Percentiles rank a stretch among this genome's conserved stretches.
These are phyloP conservation scores for Ophiocordyceps camponoti-leonardi DNA, from an alignment of 2,329 filamentous ascomycete genomes.

Conservation along the genomic window DNA sequence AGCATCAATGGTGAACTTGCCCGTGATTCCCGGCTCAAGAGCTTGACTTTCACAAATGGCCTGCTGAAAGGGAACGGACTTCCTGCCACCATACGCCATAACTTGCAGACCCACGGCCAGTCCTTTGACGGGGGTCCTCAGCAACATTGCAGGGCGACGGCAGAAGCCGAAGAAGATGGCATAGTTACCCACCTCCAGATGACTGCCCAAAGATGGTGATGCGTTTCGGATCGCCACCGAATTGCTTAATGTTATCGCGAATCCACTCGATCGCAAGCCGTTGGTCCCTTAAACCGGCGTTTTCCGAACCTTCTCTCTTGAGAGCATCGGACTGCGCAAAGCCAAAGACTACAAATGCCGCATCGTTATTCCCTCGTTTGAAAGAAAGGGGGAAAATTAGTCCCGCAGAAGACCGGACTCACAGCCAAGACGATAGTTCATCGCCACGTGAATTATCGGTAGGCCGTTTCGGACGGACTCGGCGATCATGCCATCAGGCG, in stretches of 20 bases:
- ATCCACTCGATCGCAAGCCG: slow-evolving; percentile 28
- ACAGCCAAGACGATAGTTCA: slow-evolving; percentile 15
- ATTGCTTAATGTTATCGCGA: slow-evolving; percentile 42
- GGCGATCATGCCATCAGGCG: slow-evolving; percentile 26
- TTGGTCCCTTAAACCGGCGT: slow-evolving; percentile 36
- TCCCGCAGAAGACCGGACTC: background rate
- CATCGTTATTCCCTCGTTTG: background rate
- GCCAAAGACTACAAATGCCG: slow-evolving; percentile 9
- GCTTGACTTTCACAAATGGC: slow-evolving; percentile 28
- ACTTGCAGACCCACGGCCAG: slow-evolving; percentile 27
- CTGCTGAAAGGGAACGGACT: slow-evolving; percentile 25
- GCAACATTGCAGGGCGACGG: background rate
- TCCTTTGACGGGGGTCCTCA: slow-evolving; percentile 8
- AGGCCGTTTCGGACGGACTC: slow-evolving; percentile 24
- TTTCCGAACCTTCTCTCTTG: slow-evolving; percentile 11
- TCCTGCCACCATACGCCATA: slow-evolving; percentile 26
- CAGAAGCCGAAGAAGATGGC: background rate
- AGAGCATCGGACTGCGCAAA: slow-evolving; percentile 10
- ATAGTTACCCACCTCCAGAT: slow-evolving; percentile 12
- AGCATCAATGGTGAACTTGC: slow-evolving; percentile 28
- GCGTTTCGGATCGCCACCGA: slow-evolving; percentile 46
- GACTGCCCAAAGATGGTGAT: slow-evolving; percentile 29
- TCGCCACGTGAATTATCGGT: slow-evolving; percentile 16
- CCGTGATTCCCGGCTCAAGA: slow-evolving; percentile 31
- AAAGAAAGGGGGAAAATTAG: too few relatives aligned